Conservation (phyloP, 495 filamentous ascomycete species). For the Neurospora sp. region DNA sequence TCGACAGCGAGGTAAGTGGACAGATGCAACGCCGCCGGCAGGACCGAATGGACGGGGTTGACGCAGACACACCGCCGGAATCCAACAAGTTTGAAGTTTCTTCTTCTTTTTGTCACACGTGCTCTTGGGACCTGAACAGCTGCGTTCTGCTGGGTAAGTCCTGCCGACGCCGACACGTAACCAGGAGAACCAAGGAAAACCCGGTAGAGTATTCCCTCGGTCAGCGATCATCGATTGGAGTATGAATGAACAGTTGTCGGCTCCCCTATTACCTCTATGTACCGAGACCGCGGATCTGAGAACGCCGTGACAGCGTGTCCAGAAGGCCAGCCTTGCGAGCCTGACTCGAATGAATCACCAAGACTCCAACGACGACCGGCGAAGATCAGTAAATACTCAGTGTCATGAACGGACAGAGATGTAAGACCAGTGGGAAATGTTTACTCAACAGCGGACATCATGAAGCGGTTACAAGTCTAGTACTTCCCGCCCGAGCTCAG, state of each 20-base stretch:
- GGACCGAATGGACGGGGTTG: too few species aligned
- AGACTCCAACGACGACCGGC: background rate
- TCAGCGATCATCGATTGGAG: background rate
- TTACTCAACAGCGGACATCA: background rate
- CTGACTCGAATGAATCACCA: background rate
- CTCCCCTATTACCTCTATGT: background rate
- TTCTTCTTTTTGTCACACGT: too few species aligned
- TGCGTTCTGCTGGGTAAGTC: background rate
- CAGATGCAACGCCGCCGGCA: too few species aligned
- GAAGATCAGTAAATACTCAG: background rate
- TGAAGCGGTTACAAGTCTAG: background rate
- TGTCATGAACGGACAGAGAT: background rate
- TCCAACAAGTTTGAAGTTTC: too few species aligned
- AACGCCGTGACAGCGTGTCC: background rate
- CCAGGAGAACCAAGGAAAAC: background rate
- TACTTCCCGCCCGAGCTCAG: background rate
- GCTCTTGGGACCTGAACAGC: too few species aligned
- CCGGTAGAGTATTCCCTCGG: background rate
- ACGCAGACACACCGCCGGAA: too few species aligned
- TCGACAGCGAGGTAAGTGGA: too few species aligned
- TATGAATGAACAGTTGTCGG: background rate
- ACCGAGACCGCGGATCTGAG: background rate
- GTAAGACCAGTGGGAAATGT: background rate
- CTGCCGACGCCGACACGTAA: background rate
- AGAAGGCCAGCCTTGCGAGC: background rate